Evolutionary conservation across 2,329 filamentous ascomycete genomes (phyloP), one percentile per base, ranked within the genome.

Genomic region (Pseudogymnoascus sp.): DNA sequence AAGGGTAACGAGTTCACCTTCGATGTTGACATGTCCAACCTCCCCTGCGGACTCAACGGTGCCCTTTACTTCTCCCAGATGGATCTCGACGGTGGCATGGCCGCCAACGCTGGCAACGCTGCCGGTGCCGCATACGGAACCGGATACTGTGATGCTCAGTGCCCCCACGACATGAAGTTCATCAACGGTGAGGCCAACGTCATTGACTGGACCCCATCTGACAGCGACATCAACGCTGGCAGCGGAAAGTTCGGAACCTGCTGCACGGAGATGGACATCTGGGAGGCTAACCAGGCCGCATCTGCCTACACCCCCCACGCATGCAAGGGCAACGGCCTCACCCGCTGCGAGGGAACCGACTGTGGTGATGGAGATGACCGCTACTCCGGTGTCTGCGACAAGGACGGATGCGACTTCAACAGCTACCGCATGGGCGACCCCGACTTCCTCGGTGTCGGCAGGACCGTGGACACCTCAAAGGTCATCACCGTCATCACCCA

Each of bases 31-130:
- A 81, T 87, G 53, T 87, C 84, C 47, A 79, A 79, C 66, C 76
- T 87, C 14, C 80, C 81, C 62, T 89, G 86, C 69, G 86, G 86
- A 64, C 74, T 89, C 63, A 88, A 89, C 73, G 86, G 85, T 62
- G 85, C 85, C 50, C 75, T 88, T 41, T 88, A 88, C 74, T 78
- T 86, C 41, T 76, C 81, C 22, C 75, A 80, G 69, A 87, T 87
- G 83, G 77, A 81, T 14, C 73, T 76, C 6, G 80, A 84, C 64
- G 86, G 86, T 66, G 85, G 83, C 35, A 64, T 76, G 65, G 68
- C 73, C 64, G 76, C 75, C 68, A 80, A 79, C 65, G 67, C 75
- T 0, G 75, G 73, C 62, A 82, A 81, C 72, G 74, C 76, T 59
- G 82, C 77, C 18, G 83, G 83, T 60, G 81, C 83, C 3, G 74